Base-by-base conservation (phyloP, 805 yeast species). In the Dipodascus albidus region DNA sequence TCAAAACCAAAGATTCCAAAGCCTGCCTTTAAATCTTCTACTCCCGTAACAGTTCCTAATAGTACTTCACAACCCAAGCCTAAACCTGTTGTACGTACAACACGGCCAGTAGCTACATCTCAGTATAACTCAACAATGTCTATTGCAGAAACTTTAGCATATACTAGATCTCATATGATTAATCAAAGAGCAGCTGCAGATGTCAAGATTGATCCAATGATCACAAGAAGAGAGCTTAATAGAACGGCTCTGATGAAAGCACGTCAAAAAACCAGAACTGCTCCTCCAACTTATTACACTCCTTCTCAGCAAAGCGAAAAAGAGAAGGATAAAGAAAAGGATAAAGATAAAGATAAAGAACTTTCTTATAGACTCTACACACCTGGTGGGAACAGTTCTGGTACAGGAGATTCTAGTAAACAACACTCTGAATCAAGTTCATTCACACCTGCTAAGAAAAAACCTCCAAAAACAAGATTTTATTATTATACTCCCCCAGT, bases 101-200 rank as follows among this genome's bases (percentile, higher is more conserved):
- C 44, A 38, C 17, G 44, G 44, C 44, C 44, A n/a, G 44, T 14
- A 4, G 20, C 44, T 17, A 38, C 44, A 14, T 38, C 44, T 4
- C 44, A 38, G n/a, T 38, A 38, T 38, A 38, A 38, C 44, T 38
- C 44, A 38, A 38, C 44, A 14, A 38, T 79, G 24, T 76, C 84
- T 1, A 79, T 80, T 50, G 84, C 85, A 0, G 82, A 80, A 58
- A 78, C 83, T 1, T 64, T 80, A 57, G 85, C 85, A 0, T 59
- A 77, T 52, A 77, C 59, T 8, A 47, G 63, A 17, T 48, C 54
- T 23, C 52, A 52, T 38, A 56, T 59, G 56, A 31, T 38, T n/a
- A 54, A 50, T 50, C 35, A 51, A 11, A 50, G 54, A 14, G 48
- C 52, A n/a, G 23, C 49, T 9, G 44, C 42, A 3, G 55, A 54